Conservation (phyloP, 1,284 basidiomycete genomes). For the Tetrapyrgos nigripes region DNA sequence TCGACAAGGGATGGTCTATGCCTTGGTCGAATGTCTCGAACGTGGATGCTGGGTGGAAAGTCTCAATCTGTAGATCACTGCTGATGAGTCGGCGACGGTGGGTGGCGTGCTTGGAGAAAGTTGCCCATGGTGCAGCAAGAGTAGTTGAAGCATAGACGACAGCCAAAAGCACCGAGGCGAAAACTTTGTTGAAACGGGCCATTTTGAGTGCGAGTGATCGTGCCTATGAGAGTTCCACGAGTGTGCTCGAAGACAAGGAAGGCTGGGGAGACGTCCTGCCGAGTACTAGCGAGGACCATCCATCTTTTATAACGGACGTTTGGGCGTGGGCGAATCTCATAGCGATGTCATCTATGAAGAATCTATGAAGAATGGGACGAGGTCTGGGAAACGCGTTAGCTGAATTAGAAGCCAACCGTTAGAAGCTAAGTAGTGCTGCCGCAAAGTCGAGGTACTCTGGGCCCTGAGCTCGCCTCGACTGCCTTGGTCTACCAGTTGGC, state of each 20-base stretch:
- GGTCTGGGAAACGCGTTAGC: no score
- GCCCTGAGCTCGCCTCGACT: no score
- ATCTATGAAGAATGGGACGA: no score
- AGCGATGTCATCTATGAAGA: no score
- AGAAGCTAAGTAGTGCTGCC: no score
- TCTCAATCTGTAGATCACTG: conserved; percentile 33
- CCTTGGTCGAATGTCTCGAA: conserved; percentile 42
- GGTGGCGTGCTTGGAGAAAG: conserved; percentile 34
- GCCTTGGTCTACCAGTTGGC: no score
- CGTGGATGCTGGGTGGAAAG: conserved; percentile 38
- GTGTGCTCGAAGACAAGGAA: background rate
- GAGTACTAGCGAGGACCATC: background rate
- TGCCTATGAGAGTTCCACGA: background rate
- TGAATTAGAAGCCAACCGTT: no score
- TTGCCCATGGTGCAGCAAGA: conserved; percentile 35
- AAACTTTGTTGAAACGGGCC: conserved; percentile 30
- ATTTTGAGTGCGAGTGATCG: background rate
- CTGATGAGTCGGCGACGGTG: conserved; percentile 35
- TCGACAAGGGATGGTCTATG: conserved; percentile 29
- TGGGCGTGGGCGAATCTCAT: no score
- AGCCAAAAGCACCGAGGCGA: conserved; percentile 35
- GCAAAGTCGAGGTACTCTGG: no score
- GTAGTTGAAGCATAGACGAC: conserved; percentile 32
- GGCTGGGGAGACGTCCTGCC: background rate
- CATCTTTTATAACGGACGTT: no score